phyloP scores from a whole-genome alignment of 2,329 filamentous ascomycete species.

The Didymella keratinophila region DNA sequence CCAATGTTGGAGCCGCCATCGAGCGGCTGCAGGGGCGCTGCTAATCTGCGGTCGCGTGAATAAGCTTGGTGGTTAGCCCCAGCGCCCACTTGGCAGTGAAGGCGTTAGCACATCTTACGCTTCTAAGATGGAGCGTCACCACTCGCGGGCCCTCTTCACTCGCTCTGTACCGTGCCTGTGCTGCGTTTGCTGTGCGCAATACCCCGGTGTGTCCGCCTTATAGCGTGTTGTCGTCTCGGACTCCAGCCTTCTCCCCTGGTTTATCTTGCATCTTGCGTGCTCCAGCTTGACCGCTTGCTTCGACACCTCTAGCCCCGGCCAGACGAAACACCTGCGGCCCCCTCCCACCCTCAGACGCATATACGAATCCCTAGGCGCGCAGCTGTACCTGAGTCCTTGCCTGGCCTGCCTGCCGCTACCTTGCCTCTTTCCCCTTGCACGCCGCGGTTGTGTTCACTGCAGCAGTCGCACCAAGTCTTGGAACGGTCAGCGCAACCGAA shows the following conservation, averaged over 20 bases:
- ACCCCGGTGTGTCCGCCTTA: conserved; percentile 3
- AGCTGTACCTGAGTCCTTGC: conserved; percentile 16
- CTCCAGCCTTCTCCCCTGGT: conserved; percentile 8
- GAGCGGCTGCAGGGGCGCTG: conserved; percentile 18
- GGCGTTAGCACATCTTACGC: conserved; percentile 8
- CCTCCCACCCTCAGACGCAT: conserved; percentile 9
- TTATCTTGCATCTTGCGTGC: conserved; percentile 13
- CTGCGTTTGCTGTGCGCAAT: conserved; percentile 12
- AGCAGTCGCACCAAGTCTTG: conserved; percentile 15
- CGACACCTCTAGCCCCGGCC: conserved; percentile 17
- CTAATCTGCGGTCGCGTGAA: conserved; percentile 13
- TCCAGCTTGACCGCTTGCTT: conserved; percentile 21
- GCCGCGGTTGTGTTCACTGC: conserved; percentile 10
- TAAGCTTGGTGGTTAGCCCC: conserved; percentile 9
- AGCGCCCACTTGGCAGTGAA: conserved; percentile 14
- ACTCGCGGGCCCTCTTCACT: conserved; percentile 2
- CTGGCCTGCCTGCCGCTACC: conserved; percentile 6
- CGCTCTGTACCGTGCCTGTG: conserved; percentile 10
- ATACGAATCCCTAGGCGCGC: conserved; percentile 5
- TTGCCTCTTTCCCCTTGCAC: conserved; percentile 16
- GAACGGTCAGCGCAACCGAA: conserved; percentile 11
- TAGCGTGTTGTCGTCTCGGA: conserved; percentile 6
- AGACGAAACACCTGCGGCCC: conserved; percentile 18
- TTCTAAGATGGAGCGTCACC: conserved; percentile 14
- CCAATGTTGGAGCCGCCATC: conserved; percentile 3